phyloP scores from a whole-genome alignment of 2,329 filamentous ascomycete genomes.

The Colletotrichum sp. region DNA sequence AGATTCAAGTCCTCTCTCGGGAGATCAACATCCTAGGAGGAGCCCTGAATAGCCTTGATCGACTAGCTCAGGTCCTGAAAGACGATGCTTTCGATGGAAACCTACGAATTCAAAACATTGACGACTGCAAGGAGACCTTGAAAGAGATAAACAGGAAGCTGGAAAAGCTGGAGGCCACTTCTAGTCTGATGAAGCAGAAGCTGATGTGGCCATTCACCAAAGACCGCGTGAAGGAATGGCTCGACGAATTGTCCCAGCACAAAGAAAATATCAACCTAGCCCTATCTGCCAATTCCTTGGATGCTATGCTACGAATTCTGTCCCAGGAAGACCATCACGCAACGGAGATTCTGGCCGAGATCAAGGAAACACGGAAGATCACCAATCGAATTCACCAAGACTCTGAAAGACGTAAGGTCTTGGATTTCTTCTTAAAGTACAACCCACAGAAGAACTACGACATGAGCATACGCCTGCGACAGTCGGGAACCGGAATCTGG shows the following conservation, averaged over 20 bases:
- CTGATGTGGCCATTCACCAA: neutral
- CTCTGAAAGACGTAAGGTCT: rapidly evolving
- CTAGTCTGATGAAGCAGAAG: neutral
- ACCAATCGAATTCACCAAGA: neutral
- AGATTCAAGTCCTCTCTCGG: neutral
- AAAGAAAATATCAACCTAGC: neutral
- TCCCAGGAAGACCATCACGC: neutral
- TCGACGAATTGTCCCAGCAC: neutral
- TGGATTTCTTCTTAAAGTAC: neutral
- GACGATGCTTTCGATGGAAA: neutral
- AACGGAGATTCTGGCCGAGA: rapidly evolving
- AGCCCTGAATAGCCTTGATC: neutral
- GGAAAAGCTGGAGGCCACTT: neutral
- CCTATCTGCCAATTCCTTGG: neutral
- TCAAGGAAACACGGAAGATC: neutral
- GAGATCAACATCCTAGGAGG: neutral
- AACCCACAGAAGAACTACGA: neutral
- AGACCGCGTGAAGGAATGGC: neutral
- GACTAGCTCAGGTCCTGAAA: neutral
- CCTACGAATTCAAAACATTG: neutral
- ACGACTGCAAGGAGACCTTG: neutral
- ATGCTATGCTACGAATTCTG: neutral
- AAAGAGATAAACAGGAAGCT: neutral
- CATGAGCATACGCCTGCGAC: neutral
- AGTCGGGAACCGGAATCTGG: neutral